These are phyloP conservation scores for Symbiodinium pilosum DNA, from an alignment of 73 alveolate genomes.

Conservation along the genomic window DNA sequence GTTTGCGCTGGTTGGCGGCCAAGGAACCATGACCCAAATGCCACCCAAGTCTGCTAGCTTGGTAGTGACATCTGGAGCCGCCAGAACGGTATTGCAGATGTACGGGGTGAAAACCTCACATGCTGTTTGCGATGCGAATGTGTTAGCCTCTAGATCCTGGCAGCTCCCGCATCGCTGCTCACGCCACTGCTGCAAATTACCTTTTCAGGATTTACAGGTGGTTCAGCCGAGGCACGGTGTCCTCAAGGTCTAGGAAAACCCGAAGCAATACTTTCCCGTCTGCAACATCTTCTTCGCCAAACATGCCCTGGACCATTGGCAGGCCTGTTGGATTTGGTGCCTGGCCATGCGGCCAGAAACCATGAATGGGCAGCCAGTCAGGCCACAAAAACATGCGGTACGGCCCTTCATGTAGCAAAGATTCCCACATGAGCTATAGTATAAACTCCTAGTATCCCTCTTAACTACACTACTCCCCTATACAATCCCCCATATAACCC, in stretches of 20 bases:
- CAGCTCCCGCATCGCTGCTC: too few species aligned
- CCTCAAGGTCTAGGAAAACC: background rate
- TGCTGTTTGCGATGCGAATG: too few species aligned
- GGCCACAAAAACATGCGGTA: too few species aligned
- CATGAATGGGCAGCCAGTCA: too few species aligned
- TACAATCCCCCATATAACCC: too few species aligned
- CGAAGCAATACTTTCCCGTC: background rate
- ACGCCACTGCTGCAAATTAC: too few species aligned
- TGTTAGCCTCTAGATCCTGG: too few species aligned
- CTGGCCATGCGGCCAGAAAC: background rate
- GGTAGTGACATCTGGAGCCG: background rate
- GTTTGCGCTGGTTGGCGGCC: background rate
- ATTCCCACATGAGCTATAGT: too few species aligned
- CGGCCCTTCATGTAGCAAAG: too few species aligned
- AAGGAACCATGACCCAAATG: background rate
- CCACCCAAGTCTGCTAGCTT: constrained; percentile 23
- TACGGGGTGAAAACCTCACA: background rate
- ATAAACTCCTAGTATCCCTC: too few species aligned
- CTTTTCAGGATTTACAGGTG: too few species aligned
- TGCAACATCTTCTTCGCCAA: background rate
- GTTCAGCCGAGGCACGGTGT: background rate
- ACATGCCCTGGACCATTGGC: background rate
- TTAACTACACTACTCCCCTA: too few species aligned
- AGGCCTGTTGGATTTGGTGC: background rate
- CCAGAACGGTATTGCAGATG: background rate